A percentile compares a stretch with the other conserved stretches of the same genome.
These are phyloP conservation scores for Pseudotsuga menziesii DNA, from an alignment of 75 land plant genomes.

Conservation along the genomic window DNA sequence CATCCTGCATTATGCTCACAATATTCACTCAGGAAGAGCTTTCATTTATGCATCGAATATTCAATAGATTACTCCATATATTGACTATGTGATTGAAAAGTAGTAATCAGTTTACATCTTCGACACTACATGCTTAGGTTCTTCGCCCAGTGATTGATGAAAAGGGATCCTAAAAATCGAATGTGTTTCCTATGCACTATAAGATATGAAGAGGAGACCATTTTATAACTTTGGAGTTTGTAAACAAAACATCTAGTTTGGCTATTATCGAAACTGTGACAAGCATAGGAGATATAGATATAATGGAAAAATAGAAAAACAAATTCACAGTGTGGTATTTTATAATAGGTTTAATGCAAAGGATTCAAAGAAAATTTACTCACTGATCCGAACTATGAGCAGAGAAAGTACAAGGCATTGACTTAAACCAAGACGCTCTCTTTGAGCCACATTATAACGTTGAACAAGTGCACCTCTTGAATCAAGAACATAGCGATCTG, in stretches of 20 bases:
- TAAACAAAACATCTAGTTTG: neutral
- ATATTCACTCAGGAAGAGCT: neutral
- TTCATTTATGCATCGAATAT: neutral
- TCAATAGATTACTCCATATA: neutral
- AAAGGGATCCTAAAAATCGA: neutral
- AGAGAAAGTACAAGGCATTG: slow-evolving; percentile 88
- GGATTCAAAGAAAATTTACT: slow-evolving; percentile 13
- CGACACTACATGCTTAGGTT: neutral
- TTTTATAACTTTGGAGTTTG: neutral
- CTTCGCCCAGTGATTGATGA: neutral
- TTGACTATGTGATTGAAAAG: neutral
- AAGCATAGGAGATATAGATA: neutral
- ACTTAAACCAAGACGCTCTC: slow-evolving; percentile 78
- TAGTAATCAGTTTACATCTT: neutral
- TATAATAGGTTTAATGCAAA: neutral
- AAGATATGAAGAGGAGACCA: neutral
- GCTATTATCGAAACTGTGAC: neutral
- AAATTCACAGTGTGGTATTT: neutral
- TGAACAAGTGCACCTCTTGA: slow-evolving; percentile 83
- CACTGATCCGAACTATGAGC: slow-evolving; percentile 80
- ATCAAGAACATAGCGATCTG: slow-evolving; percentile 79
- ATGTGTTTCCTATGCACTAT: neutral
- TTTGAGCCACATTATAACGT: slow-evolving; percentile 60
- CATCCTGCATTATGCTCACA: neutral
- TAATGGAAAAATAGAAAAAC: neutral